Percentiles rank a stretch among this genome's conserved stretches.
phyloP scores from a whole-genome alignment of 805 yeast species.

The Metschnikowia sp. region DNA sequence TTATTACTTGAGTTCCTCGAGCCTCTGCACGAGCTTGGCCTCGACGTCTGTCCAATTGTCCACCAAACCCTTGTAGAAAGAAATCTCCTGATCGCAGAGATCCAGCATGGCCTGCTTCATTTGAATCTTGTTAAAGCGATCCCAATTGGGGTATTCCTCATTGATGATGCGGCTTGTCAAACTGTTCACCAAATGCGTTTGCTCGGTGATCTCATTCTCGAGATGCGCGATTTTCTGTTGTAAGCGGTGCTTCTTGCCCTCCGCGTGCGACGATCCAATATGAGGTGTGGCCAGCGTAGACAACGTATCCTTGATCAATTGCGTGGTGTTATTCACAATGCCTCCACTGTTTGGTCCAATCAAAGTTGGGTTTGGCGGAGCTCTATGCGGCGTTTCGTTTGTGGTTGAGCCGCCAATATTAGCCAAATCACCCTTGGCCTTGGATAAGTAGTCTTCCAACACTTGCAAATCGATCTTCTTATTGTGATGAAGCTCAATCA shows the following conservation, averaged over 20 bases:
- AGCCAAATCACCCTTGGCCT: conserved; percentile 64
- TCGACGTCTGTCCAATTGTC: conserved; percentile 68
- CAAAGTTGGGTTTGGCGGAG: conserved; percentile 33
- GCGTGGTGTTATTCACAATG: conserved; percentile 40
- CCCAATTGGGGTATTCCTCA: conserved; percentile 64
- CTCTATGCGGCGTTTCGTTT: conserved; percentile 16
- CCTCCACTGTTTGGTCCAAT: conserved; percentile 26
- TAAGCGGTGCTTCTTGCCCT: conserved; percentile 42
- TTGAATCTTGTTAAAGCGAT: conserved; percentile 74
- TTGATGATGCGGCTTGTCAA: conserved; percentile 45
- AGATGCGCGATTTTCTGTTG: conserved; percentile 41
- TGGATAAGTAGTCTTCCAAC: conserved; percentile 69
- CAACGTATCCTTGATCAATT: conserved; percentile 47
- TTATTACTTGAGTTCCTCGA: conserved; percentile 15
- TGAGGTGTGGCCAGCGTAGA: conserved; percentile 45
- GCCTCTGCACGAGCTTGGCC: conserved; percentile 18
- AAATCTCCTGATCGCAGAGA: conserved; percentile 74
- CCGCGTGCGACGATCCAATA: conserved; percentile 40
- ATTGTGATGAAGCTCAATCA: conserved; percentile 83
- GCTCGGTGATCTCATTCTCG: conserved; percentile 43
- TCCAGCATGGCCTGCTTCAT: conserved; percentile 65
- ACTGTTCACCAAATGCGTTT: conserved; percentile 44
- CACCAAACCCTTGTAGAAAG: conserved; percentile 65
- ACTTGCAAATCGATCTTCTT: conserved; percentile 90
- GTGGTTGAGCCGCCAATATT: conserved; percentile 46